phyloP scores from a whole-genome alignment of 352 stramenopile genomes.

The Globisporangium carolinianum region DNA sequence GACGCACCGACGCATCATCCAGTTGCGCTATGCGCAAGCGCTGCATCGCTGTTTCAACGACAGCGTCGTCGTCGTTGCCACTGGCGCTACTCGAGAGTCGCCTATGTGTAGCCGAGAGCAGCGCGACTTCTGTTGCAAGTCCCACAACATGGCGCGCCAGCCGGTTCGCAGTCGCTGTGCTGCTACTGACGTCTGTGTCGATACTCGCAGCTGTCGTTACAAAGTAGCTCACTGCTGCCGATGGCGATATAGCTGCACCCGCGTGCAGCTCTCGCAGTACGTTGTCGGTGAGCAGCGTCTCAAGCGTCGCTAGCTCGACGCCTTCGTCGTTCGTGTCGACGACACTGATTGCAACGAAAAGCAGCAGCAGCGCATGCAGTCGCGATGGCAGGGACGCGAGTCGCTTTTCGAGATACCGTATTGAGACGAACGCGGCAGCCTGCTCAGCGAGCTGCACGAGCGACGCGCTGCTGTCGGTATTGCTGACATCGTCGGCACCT shows the following conservation, averaged over 20 bases:
- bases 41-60: neutral
- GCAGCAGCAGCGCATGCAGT: conserved; percentile 20
- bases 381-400: conserved; percentile 22
- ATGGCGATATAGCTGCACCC: too few species aligned
- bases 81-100: too few species aligned
- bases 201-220: neutral
- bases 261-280: neutral
- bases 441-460: neutral
- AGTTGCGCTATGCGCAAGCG: neutral
- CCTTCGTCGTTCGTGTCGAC: neutral
- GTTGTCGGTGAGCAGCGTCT: conserved; percentile 2
- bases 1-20: conserved; percentile 2
- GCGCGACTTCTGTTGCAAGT: neutral
- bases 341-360: conserved; percentile 14
- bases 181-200: neutral
- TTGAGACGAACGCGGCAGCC: conserved; percentile 9
- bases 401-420: conserved; percentile 17
- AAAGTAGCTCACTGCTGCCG: neutral
- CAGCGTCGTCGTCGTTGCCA: neutral
- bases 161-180: neutral
- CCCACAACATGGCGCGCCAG: conserved; percentile 1
- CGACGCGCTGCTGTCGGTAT: neutral
- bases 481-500: neutral
- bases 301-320: neutral
- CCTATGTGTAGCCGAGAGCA: neutral